Percentiles rank a stretch among this genome's conserved stretches.
Conservation (phyloP, 495 filamentous ascomycete species). For the Penicillium lividum region DNA sequence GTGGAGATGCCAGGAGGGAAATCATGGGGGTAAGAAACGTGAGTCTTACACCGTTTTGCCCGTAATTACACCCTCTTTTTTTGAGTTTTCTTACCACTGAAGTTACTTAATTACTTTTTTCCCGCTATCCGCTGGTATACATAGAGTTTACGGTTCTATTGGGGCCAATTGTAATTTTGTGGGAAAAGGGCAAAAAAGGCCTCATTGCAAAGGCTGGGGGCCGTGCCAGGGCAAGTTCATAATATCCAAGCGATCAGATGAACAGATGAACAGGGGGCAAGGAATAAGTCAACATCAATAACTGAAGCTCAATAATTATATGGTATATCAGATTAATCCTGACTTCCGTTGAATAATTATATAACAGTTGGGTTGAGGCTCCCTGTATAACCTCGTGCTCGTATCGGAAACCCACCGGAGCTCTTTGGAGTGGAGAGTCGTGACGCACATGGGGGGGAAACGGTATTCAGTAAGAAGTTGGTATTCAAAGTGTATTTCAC, state of each 20-base stretch:
- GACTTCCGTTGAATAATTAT: neutral
- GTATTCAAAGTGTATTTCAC: neutral
- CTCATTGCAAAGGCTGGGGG: neutral
- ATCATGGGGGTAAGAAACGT: conserved; percentile 24
- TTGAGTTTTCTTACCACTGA: conserved; percentile 8
- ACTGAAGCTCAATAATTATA: neutral
- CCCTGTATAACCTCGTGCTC: conserved; percentile 2
- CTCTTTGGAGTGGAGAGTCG: conserved; percentile 29
- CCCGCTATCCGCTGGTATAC: neutral
- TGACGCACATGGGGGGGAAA: conserved; percentile 21
- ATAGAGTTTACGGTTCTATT: conserved; percentile 2
- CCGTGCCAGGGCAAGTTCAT: neutral
- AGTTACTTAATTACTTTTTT: neutral
- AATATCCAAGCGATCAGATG: too few relatives aligned
- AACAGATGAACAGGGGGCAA: neutral
- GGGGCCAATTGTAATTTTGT: conserved; percentile 12
- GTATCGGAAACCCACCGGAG: conserved; percentile 21
- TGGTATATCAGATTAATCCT: neutral
- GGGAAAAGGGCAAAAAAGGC: neutral
- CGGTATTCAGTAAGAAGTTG: neutral
- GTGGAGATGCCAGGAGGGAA: conserved; percentile 35
- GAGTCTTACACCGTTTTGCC: conserved; percentile 7
- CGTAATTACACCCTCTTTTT: conserved; percentile 17
- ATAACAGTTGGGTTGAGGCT: neutral
- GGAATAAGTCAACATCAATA: neutral